phyloP scores from a whole-genome alignment of 192 early-diverging fungal species.

The Phlyctochytrium arcticum region DNA sequence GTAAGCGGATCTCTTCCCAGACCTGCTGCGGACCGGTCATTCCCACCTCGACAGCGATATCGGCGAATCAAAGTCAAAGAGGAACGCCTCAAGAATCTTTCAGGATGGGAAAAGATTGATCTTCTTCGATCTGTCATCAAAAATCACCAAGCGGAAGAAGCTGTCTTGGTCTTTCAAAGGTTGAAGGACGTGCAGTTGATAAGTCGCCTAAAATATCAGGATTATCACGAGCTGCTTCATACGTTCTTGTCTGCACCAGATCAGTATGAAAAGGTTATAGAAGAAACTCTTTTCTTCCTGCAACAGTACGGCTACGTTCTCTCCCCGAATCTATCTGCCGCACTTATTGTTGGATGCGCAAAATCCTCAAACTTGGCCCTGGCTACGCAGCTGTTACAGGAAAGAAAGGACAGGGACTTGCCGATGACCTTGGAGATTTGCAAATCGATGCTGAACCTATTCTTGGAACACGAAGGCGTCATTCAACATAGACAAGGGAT shows the following conservation, averaged over 20 bases:
- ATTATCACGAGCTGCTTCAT: conserved; percentile 31
- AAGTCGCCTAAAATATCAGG: conserved; percentile 23
- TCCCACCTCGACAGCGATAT: no score
- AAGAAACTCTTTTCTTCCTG: background rate
- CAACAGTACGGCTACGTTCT: conserved; percentile 13
- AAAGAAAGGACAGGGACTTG: background rate
- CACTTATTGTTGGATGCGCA: conserved; percentile 12
- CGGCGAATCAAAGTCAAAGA: conserved; percentile 13
- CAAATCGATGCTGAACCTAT: conserved; percentile 12
- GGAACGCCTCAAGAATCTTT: conserved; percentile 16
- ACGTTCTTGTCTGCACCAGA: conserved; percentile 12
- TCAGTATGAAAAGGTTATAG: conserved; percentile 13
- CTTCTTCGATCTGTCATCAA: conserved; percentile 23
- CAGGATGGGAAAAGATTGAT: conserved; percentile 33
- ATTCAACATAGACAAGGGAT: conserved; percentile 8
- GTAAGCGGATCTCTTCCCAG: no score
- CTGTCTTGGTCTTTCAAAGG: conserved; percentile 22
- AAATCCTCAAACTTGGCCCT: conserved; percentile 16
- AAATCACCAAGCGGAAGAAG: conserved; percentile 21
- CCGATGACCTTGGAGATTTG: background rate
- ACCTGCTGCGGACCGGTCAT: no score
- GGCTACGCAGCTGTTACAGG: conserved; percentile 7
- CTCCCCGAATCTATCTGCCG: background rate
- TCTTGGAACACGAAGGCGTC: background rate
- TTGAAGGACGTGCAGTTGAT: conserved; percentile 25